phyloP scores from a whole-genome alignment of 208 protist species.

The Lotmaria passim region DNA sequence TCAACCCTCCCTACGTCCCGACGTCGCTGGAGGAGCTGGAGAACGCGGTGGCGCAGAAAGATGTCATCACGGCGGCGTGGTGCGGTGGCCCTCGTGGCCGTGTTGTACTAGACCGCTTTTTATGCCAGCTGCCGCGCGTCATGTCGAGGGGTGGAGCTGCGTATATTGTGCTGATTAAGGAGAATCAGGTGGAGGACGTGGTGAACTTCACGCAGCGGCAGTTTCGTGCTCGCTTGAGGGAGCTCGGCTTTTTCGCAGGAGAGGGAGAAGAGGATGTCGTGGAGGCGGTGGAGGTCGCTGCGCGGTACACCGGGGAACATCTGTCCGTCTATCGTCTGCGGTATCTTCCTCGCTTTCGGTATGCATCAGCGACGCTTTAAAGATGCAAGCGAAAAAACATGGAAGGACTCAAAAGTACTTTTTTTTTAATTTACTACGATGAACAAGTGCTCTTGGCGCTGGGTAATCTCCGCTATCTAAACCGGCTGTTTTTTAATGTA shows the following conservation, averaged over 20 bases:
- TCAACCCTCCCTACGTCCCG: slow-evolving; percentile 92
- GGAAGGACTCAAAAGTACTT: not conserved
- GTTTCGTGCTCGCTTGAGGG: slow-evolving; percentile 42
- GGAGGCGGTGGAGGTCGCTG: slow-evolving; percentile 42
- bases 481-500: too few species aligned
- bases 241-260: not conserved
- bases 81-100: slow-evolving; percentile 83
- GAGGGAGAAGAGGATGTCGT: slow-evolving; percentile 26
- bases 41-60: slow-evolving; percentile 46
- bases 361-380: not conserved
- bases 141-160: slow-evolving; percentile 50
- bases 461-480: too few species aligned
- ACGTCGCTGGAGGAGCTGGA: slow-evolving; percentile 81
- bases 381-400: not conserved
- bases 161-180: slow-evolving; percentile 82
- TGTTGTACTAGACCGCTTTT: slow-evolving; percentile 84
- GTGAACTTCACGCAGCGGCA: slow-evolving; percentile 32
- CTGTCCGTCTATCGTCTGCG: slow-evolving; percentile 70
- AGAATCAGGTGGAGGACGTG: slow-evolving; percentile 82
- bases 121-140: slow-evolving; percentile 53
- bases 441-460: too few species aligned
- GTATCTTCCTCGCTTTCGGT: slow-evolving; percentile 3
- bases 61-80: slow-evolving; percentile 85
- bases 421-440: too few species aligned
- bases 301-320: slow-evolving; percentile 88